phyloP scores from a whole-genome alignment of 352 stramenopile genomes.

The Globisporangium solare region DNA sequence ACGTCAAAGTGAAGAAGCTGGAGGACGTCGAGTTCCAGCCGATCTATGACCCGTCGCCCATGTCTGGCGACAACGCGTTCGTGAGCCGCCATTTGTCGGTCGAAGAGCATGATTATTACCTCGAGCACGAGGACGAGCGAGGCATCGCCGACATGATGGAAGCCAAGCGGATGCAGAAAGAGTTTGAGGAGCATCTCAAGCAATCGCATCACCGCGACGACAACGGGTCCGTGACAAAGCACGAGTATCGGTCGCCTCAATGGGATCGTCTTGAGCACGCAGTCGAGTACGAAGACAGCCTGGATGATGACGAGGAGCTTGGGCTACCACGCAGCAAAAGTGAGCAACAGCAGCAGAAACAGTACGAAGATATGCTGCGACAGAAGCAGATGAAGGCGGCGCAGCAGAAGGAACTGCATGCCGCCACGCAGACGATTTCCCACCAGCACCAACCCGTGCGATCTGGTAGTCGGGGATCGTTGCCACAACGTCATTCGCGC shows the following conservation, averaged over 20 bases:
- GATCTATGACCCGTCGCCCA: slow-evolving; percentile 42
- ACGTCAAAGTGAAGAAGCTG: slow-evolving; percentile 13
- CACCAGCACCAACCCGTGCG: slow-evolving; percentile 6
- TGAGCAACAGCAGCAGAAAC: slow-evolving; percentile 22
- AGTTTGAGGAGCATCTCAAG: slow-evolving; percentile 54
- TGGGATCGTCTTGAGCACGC: neutral
- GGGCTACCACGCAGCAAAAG: slow-evolving; percentile 26
- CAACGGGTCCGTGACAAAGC: neutral
- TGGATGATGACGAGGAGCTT: slow-evolving; percentile 28
- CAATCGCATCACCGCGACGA: slow-evolving; percentile 7
- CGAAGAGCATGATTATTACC: slow-evolving; percentile 59
- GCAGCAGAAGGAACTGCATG: slow-evolving; percentile 18
- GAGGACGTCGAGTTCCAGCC: slow-evolving; percentile 19
- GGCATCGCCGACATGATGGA: slow-evolving; percentile 56
- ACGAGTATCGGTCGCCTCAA: slow-evolving; percentile 9
- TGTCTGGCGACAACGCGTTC: slow-evolving; percentile 13
- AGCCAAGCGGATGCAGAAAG: slow-evolving; percentile 57
- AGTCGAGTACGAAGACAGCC: slow-evolving; percentile 3
- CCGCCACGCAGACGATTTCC: slow-evolving; percentile 10
- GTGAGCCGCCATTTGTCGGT: slow-evolving; percentile 31
- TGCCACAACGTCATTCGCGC: slow-evolving; percentile 3
- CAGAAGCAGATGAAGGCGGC: slow-evolving; percentile 19
- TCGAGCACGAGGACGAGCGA: slow-evolving; percentile 39
- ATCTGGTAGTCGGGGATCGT: neutral
- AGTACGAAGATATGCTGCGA: slow-evolving; percentile 18